These are phyloP conservation scores for Effrenium voratum DNA, from an alignment of 73 alveolate genomes.

Conservation along the genomic window DNA sequence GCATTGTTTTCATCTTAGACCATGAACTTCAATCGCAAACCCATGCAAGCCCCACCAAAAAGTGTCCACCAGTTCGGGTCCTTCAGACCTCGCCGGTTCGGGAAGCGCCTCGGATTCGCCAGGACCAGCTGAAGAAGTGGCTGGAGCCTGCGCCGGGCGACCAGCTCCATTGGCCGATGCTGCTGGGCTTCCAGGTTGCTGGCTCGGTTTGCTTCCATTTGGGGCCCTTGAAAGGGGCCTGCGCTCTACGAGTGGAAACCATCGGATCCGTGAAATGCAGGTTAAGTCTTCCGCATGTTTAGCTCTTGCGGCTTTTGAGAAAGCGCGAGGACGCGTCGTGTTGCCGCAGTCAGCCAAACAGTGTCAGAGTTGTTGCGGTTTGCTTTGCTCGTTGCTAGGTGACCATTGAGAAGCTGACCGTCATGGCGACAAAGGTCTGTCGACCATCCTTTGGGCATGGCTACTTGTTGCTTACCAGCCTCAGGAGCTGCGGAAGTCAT, in stretches of 20 bases:
- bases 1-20: too few relatives aligned
- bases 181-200: constrained; percentile 31
- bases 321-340: too few relatives aligned
- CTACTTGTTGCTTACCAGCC: not conserved
- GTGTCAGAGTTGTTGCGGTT: too few relatives aligned
- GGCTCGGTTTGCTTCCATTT: not conserved
- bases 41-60: not conserved
- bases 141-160: constrained; percentile 43
- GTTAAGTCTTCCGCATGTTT: not conserved
- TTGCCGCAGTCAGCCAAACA: too few relatives aligned
- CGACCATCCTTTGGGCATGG: not conserved
- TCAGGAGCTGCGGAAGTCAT: constrained; percentile 48
- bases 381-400: not conserved
- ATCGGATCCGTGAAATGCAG: not conserved
- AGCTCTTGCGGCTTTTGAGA: too few relatives aligned
- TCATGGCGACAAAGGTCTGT: constrained; percentile 26
- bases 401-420: constrained; percentile 17
- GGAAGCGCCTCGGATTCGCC: not conserved
- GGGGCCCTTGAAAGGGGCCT: not conserved
- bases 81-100: not conserved
- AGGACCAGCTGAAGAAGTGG: constrained; percentile 55
- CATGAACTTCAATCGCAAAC: too few relatives aligned
- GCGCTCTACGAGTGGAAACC: not conserved
- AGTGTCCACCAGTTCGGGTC: not conserved
- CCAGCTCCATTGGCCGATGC: constrained; percentile 31